Evolutionary conservation across 2,329 filamentous ascomycete genomes (phyloP), one percentile per base, ranked within the genome.

Genomic region (Colletotrichum cuscutae): DNA sequence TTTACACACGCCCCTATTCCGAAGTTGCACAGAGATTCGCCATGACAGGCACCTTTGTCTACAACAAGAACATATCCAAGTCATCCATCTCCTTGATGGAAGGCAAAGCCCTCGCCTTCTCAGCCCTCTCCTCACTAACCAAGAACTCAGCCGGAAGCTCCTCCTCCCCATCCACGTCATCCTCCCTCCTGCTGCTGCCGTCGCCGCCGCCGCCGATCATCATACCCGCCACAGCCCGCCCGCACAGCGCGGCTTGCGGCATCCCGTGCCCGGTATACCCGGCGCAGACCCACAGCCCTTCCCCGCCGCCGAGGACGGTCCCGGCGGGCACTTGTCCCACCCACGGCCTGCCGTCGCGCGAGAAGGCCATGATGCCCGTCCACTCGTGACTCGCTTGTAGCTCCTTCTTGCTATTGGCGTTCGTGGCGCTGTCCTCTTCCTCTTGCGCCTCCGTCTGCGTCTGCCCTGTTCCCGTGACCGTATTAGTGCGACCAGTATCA

Each of bases 321-420:
- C 79, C 77, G 46, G 81, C 82, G 0, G 91, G 90, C n/a, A 95
- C 88, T 11, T 83, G 81, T 0, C 93, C 94, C 2, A 95, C 91
- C 91, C 91, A 95, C 0, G 94, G 93, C 63, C 87, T 81, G 0
- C 87, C 84, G 79, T 95, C 94, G 7, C 90, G 84, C 35, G 89
- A 91, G 80, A 90, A 95, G 0, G 92, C 93, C 93, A 95, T 95
- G 76, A 95, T 93, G 0, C 94, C 94, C 1, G 92, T 94, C 94
- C 94, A 96, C 78, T 93, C 90, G 78, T 88, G 89, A 35, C 87
- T 82, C 11, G 88, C 86, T 26, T 82, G 78, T 24, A 94, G 80
- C 57, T 85, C 82, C 37, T 86, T 24, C 26, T 81, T 46, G 42
- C 42, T 49, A 1, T 22, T 49, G 8, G 7, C n/a, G 37, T 7